phyloP scores from a whole-genome alignment of 2,329 filamentous ascomycete species.

The Trichoderma cornu-damae region DNA sequence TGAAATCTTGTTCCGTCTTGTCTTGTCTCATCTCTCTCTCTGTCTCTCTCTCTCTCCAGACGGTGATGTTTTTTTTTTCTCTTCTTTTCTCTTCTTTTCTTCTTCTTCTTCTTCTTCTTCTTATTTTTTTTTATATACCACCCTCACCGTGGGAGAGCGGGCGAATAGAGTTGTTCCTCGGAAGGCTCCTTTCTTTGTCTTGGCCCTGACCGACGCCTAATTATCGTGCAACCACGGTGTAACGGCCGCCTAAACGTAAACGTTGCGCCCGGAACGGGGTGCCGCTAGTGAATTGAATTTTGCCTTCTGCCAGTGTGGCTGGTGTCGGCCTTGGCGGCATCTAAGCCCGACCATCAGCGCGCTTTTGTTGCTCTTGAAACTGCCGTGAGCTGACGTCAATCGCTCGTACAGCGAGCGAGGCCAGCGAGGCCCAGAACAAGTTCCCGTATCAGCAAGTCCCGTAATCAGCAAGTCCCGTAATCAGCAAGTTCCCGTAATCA shows the following conservation, averaged over 20 bases:
- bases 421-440: too few species aligned
- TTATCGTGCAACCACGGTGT: background rate
- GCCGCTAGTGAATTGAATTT: background rate
- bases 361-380: background rate
- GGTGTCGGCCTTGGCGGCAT: constrained; percentile 13
- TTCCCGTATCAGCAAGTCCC: too few species aligned
- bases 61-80: background rate
- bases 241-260: background rate
- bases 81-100: background rate
- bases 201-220: constrained; percentile 1
- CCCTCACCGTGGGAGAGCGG: too few species aligned
- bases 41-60: too few species aligned
- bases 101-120: background rate
- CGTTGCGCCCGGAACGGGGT: constrained; percentile 12
- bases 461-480: too few species aligned
- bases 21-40: background rate
- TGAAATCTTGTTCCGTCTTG: background rate
- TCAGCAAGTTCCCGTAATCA: too few species aligned
- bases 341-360: constrained; percentile 1
- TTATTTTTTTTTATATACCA: too few species aligned
- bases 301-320: background rate
- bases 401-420: background rate
- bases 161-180: constrained; percentile 3
- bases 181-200: background rate
- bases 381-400: constrained; percentile 19